phyloP scores from a whole-genome alignment of 345 rosid species.

The Pugionium cornutum region DNA sequence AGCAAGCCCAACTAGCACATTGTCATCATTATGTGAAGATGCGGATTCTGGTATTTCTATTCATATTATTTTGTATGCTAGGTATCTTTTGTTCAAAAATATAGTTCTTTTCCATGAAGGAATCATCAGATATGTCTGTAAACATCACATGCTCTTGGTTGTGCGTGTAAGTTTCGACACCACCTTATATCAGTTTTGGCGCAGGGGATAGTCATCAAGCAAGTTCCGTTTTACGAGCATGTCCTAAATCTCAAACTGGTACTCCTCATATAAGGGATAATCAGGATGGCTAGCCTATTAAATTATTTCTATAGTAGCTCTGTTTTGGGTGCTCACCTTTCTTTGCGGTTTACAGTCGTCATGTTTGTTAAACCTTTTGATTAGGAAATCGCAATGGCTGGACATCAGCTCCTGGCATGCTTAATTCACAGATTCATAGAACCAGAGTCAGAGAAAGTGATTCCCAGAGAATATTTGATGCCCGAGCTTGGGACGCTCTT shows the following conservation, averaged over 20 bases:
- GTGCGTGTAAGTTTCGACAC: slow-evolving; percentile 14
- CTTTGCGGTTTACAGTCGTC: slow-evolving; percentile 25
- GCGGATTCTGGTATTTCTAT: slow-evolving; percentile 73
- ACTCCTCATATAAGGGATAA: slow-evolving; percentile 37
- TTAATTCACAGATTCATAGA: slow-evolving; percentile 42
- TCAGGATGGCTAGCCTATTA: slow-evolving; percentile 34
- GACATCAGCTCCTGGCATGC: slow-evolving; percentile 43
- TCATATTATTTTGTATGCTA: slow-evolving; percentile 12
- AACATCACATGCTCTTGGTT: slow-evolving; percentile 29
- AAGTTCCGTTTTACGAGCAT: slow-evolving; percentile 45
- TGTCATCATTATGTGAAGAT: slow-evolving; percentile 77
- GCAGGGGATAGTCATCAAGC: slow-evolving; percentile 72
- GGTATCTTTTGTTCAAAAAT: slow-evolving; percentile 2
- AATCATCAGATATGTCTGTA: slow-evolving; percentile 16
- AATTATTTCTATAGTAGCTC: slow-evolving; percentile 34
- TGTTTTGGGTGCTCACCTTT: slow-evolving; percentile 41
- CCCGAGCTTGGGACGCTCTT: slow-evolving; percentile 65
- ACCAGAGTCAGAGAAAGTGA: slow-evolving; percentile 45
- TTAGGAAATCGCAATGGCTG: slow-evolving; percentile 44
- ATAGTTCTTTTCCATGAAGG: slow-evolving; percentile 17
- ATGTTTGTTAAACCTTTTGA: slow-evolving; percentile 29
- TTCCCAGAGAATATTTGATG: slow-evolving; percentile 54
- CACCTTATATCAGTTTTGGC: slow-evolving; percentile 38
- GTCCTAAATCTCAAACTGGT: slow-evolving; percentile 47
- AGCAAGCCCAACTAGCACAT: slow-evolving; percentile 74